Base-by-base conservation (phyloP, 2,329 filamentous ascomycete genomes). In the Biscogniauxia mediterranea region DNA sequence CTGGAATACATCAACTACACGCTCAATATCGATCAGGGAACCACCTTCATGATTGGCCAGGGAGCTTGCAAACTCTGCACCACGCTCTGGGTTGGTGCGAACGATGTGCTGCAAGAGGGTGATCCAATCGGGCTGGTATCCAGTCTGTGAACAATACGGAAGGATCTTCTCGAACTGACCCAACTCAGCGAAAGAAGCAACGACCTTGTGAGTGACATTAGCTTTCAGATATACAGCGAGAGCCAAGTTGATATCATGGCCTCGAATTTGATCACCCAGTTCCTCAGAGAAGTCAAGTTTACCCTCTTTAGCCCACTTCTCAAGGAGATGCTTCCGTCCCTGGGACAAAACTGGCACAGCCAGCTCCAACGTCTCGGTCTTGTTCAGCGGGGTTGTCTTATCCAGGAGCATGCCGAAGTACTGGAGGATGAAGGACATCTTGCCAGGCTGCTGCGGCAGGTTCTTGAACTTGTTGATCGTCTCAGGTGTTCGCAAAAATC, bases 391-490 rank as follows among this genome's bases (percentile, higher is more conserved):
- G 1, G 72, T 86, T 61, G 95, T 94, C 85, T 99, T 97, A 76
- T 99, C 96, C 38, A 99, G 84, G 52, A 99, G 84, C 86, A 97
- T 93, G 64, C 95, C 95, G 69, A 99, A 99, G 79, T 99, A 99
- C 75, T 98, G 95, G 57, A 99, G 83, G 62, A 97, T 97, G 69
- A 92, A 89, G 1, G 95, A 96, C 79, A 99, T 92, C 75, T 96
- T 91, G 52, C 92, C 92, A 38, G 89, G 89, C 68, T 91, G 87
- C 64, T 89, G 85, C 15, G 92, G 92, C 17, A 96, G 83, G 59
- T 86, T 87, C 85, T 98, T 98, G 81, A 99, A 96, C 70, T 91
- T 89, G 79, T 97, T 93, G 74, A 99, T 98, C 6, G 95, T 99
- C 73, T 97, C 92, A 21, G 92, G 85, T 1, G 94, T 98, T 68